phyloP scores from a whole-genome alignment of 345 rosid species.

The Arabidopsis thaliana region DNA sequence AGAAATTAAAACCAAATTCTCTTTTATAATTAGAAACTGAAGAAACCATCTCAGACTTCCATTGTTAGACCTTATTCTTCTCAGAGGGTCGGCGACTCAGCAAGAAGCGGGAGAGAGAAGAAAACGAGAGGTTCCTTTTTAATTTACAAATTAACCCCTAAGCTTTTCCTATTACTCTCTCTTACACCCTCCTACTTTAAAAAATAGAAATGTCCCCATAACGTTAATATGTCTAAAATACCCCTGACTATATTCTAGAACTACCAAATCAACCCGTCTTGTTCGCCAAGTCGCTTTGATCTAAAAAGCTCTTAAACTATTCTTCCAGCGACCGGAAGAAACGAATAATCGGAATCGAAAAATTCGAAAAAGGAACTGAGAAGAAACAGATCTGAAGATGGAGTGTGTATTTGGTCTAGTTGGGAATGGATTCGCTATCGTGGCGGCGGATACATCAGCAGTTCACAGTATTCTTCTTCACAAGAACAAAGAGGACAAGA shows the following conservation, averaged over 20 bases:
- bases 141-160: constrained; percentile 9
- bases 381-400: constrained; percentile 57
- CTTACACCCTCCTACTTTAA: background rate
- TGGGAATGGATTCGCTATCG: constrained; percentile 81
- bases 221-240: background rate
- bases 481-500: constrained; percentile 94
- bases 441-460: constrained; percentile 91
- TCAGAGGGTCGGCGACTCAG: constrained; percentile 45
- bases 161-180: background rate
- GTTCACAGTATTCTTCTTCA: constrained; percentile 90
- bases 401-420: constrained; percentile 96
- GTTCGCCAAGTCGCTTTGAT: constrained; percentile 49
- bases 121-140: constrained; percentile 31
- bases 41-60: constrained; percentile 35
- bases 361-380: background rate
- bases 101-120: constrained; percentile 45
- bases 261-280: constrained; percentile 41
- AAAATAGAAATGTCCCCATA: background rate
- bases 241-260: background rate
- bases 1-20: background rate
- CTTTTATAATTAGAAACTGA: constrained; percentile 23
- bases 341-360: background rate
- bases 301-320: constrained; percentile 12
- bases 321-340: constrained; percentile 23
- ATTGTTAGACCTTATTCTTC: constrained; percentile 48